A percentile compares a stretch with the other conserved stretches of the same genome.
Evolutionary conservation across 768 basidiomycete genomes (phyloP).

Genomic region (Lepiota venenata): DNA sequence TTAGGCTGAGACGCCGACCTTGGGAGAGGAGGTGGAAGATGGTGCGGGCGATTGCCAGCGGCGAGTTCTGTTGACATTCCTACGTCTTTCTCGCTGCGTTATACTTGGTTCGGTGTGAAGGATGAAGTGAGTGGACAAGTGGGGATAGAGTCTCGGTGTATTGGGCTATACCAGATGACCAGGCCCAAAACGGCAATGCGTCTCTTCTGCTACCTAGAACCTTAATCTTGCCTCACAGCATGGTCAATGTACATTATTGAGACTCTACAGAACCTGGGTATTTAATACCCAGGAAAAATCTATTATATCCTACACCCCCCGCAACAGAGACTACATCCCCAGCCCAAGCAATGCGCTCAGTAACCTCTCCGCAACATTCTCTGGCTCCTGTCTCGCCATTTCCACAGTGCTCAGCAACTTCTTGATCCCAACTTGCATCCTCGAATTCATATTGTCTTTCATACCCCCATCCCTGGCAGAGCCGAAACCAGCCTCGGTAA

Average conservation of each 20-base stretch:
- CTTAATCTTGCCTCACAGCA: no score
- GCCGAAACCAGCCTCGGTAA: constrained; percentile 71
- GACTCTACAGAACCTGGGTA: no score
- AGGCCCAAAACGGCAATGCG: no score
- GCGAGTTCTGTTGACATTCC: constrained; percentile 19
- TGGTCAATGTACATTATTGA: no score
- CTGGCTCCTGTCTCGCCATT: constrained; percentile 96
- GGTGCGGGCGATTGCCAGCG: constrained; percentile 36
- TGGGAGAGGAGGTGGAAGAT: constrained; percentile 42
- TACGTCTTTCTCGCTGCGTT: constrained; percentile 1
- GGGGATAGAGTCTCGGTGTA: background rate
- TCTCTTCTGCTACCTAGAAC: no score
- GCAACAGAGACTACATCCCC: constrained; percentile 23
- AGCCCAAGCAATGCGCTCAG: constrained; percentile 61
- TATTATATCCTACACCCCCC: constrained; percentile 3
- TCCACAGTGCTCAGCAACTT: constrained; percentile 87
- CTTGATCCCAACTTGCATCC: constrained; percentile 87
- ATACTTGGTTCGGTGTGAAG: background rate
- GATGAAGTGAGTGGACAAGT: background rate
- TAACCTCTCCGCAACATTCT: constrained; percentile 72
- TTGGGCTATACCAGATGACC: no score
- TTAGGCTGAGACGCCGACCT: constrained; percentile 67
- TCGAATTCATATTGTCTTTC: constrained; percentile 34
- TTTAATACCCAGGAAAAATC: background rate
- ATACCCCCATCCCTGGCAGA: constrained; percentile 40